These are phyloP conservation scores for Hyaloperonospora arabidopsidis DNA, from an alignment of 352 stramenopile species.

Conservation along the genomic window DNA sequence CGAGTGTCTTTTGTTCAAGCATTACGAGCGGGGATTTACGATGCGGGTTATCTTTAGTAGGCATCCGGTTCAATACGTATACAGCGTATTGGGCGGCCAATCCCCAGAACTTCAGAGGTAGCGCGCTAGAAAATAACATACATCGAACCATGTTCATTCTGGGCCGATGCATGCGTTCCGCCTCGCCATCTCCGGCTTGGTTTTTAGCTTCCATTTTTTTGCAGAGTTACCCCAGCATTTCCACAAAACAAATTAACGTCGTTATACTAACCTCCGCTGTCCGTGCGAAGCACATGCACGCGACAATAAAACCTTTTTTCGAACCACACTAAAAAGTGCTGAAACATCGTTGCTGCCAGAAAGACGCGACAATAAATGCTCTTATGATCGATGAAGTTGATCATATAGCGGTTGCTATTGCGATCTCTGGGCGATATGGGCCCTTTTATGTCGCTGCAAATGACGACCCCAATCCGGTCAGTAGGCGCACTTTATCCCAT, in stretches of 20 bases:
- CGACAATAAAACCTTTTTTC: background rate
- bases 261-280: background rate
- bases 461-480: background rate
- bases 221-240: background rate
- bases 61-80: too few relatives aligned
- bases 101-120: too few relatives aligned
- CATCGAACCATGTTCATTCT: too few relatives aligned
- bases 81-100: too few relatives aligned
- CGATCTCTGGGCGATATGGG: background rate
- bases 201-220: background rate
- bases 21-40: too few relatives aligned
- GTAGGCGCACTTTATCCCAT: background rate
- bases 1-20: too few relatives aligned
- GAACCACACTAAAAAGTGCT: background rate
- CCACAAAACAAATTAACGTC: background rate
- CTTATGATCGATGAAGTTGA: background rate
- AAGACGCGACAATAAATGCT: constrained; percentile 1
- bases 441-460: background rate
- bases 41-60: too few relatives aligned
- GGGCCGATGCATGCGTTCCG: too few relatives aligned
- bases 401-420: background rate
- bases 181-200: too few relatives aligned
- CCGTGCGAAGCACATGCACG: background rate
- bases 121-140: too few relatives aligned
- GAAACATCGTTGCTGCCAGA: background rate